phyloP scores from a whole-genome alignment of 495 filamentous ascomycete species.

The Penicillium pancosmium region DNA sequence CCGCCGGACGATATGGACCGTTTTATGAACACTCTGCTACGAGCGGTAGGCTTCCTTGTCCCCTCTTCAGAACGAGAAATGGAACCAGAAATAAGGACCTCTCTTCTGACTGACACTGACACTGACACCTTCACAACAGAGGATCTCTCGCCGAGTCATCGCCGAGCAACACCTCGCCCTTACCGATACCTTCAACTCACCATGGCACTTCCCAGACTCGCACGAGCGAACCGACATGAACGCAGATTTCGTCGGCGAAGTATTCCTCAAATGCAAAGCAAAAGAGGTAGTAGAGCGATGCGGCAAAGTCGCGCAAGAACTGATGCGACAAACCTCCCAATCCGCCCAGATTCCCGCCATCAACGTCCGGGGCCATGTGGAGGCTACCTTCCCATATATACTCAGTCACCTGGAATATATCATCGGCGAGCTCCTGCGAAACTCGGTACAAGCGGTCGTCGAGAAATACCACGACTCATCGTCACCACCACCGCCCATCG shows the following conservation, averaged over 20 bases:
- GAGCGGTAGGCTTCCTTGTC: conserved; percentile 66
- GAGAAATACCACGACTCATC: conserved; percentile 59
- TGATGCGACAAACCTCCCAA: conserved; percentile 73
- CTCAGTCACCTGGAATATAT: conserved; percentile 96
- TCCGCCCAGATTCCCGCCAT: conserved; percentile 76
- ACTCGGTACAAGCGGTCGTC: conserved; percentile 89
- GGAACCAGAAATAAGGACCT: not conserved
- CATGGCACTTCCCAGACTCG: conserved; percentile 87
- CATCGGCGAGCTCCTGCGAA: conserved; percentile 90
- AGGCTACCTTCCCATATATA: conserved; percentile 94
- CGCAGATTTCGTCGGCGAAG: conserved; percentile 89
- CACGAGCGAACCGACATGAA: conserved; percentile 64
- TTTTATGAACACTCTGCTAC: conserved; percentile 92
- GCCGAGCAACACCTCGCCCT: conserved; percentile 96
- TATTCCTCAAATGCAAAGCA: conserved; percentile 93
- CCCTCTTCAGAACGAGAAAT: not conserved
- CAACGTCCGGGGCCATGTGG: conserved; percentile 80
- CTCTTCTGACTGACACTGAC: not conserved
- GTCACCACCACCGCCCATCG: conserved; percentile 72
- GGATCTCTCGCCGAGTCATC: conserved; percentile 94
- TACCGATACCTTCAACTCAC: conserved; percentile 93
- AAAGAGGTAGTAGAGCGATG: conserved; percentile 86
- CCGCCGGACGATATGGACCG: conserved; percentile 77
- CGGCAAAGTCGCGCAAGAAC: conserved; percentile 67
- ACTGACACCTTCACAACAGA: conserved; percentile 45